These are phyloP conservation scores for Malus hybrid DNA, from an alignment of 331 rosid genomes.

Conservation along the genomic window DNA sequence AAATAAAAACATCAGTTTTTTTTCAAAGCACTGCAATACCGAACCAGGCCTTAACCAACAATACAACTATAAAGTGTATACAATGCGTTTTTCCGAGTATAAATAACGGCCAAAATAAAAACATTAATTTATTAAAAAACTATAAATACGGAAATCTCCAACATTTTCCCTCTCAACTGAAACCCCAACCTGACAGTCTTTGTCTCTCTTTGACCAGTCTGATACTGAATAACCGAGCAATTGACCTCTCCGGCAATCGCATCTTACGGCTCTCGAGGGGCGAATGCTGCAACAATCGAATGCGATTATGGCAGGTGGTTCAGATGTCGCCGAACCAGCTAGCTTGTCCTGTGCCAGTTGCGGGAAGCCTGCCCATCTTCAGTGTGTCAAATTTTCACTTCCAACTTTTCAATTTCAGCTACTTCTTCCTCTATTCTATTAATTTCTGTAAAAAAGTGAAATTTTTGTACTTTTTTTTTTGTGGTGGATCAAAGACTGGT, in stretches of 20 bases:
- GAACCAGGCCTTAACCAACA: too few relatives aligned
- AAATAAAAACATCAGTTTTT: too few relatives aligned
- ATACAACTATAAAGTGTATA: too few relatives aligned
- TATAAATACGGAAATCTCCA: not conserved
- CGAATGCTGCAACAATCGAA: not conserved
- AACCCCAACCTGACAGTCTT: not conserved
- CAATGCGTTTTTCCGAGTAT: too few relatives aligned
- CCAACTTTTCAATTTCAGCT: not conserved
- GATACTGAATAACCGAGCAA: not conserved
- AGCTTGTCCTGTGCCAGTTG: conserved; percentile 60
- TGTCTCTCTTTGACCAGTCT: not conserved
- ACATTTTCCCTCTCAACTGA: not conserved
- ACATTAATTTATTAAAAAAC: not conserved
- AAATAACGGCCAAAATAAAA: too few relatives aligned
- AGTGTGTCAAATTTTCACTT: conserved; percentile 28
- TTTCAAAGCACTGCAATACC: too few relatives aligned
- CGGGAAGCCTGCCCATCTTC: conserved; percentile 75
- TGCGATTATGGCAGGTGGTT: conserved; percentile 52
- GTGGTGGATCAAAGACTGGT: not conserved
- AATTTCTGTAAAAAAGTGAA: not conserved
- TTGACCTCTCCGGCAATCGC: not conserved
- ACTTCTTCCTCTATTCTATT: not conserved
- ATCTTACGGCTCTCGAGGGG: not conserved
- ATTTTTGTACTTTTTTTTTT: not conserved
- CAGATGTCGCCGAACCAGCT: conserved; percentile 34